Conservation (phyloP, 257 asterid genomes). For the Nicotiana obtusifolia region DNA sequence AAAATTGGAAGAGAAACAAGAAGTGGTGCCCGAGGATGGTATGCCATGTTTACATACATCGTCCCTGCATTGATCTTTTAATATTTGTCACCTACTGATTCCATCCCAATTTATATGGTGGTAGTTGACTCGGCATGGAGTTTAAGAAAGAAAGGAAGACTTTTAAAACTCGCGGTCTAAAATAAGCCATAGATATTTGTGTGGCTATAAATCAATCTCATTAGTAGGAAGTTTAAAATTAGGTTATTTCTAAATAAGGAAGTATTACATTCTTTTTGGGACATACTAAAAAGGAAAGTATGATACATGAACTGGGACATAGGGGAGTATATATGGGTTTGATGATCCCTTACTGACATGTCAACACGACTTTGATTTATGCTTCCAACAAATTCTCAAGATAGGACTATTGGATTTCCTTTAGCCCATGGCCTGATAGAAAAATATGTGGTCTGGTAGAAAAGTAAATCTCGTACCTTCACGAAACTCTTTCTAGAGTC, state of each 20-base stretch:
- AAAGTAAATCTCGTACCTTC: neutral
- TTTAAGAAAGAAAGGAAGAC: too few relatives aligned
- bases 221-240: too few relatives aligned
- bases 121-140: too few relatives aligned
- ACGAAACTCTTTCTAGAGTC: neutral
- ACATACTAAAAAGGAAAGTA: too few relatives aligned
- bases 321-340: neutral
- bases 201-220: too few relatives aligned
- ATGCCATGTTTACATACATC: constrained; percentile 15
- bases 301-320: too few relatives aligned
- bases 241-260: too few relatives aligned
- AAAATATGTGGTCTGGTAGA: neutral
- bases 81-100: neutral
- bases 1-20: constrained; percentile 58
- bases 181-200: too few relatives aligned
- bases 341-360: neutral
- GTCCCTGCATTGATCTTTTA: neutral
- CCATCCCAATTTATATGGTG: too few relatives aligned
- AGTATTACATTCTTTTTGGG: too few relatives aligned
- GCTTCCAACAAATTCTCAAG: neutral
- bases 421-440: neutral
- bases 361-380: neutral
- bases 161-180: too few relatives aligned
- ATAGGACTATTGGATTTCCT: neutral
- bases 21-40: constrained; percentile 73